Percentiles rank a stretch among this genome's conserved stretches.
These are phyloP conservation scores for Aspergillus nanangensis DNA, from an alignment of 495 filamentous ascomycete genomes.

Conservation along the genomic window DNA sequence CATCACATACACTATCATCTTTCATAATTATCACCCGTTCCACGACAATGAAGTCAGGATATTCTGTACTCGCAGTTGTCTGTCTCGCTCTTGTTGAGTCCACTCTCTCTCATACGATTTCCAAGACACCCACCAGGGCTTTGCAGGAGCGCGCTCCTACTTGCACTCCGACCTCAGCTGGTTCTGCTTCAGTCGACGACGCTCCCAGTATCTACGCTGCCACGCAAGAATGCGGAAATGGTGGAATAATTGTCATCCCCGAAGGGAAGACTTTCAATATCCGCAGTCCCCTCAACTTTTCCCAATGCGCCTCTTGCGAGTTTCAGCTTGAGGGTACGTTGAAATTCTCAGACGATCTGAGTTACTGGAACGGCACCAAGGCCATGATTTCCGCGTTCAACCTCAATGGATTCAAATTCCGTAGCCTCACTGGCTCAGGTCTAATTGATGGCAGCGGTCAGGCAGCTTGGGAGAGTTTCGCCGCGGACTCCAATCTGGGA, in stretches of 20 bases:
- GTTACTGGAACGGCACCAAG: constrained; percentile 34
- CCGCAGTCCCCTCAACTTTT: constrained; percentile 33
- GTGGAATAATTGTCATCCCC: constrained; percentile 43
- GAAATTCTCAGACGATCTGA: constrained; percentile 29
- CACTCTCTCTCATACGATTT: no score
- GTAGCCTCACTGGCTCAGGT: constrained; percentile 33
- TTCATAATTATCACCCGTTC: no score
- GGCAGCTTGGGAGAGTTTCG: no score
- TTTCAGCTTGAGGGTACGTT: constrained; percentile 39
- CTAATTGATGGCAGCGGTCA: constrained; percentile 46
- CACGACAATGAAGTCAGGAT: no score
- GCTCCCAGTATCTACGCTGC: constrained; percentile 33
- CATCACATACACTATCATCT: no score
- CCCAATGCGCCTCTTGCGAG: constrained; percentile 32
- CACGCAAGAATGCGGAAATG: constrained; percentile 31
- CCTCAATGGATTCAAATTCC: constrained; percentile 30
- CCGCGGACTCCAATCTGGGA: no score
- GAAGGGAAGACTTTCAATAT: constrained; percentile 33
- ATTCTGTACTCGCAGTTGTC: no score
- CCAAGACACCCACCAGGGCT: no score
- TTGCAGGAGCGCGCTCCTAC: no score
- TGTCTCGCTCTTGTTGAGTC: no score
- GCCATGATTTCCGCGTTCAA: constrained; percentile 33
- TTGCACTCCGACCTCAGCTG: constrained; percentile 40
- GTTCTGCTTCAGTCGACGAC: constrained; percentile 29